Evolutionary conservation across 1,139 yeast species (phyloP).

Genomic region (Pichia sp.): DNA sequence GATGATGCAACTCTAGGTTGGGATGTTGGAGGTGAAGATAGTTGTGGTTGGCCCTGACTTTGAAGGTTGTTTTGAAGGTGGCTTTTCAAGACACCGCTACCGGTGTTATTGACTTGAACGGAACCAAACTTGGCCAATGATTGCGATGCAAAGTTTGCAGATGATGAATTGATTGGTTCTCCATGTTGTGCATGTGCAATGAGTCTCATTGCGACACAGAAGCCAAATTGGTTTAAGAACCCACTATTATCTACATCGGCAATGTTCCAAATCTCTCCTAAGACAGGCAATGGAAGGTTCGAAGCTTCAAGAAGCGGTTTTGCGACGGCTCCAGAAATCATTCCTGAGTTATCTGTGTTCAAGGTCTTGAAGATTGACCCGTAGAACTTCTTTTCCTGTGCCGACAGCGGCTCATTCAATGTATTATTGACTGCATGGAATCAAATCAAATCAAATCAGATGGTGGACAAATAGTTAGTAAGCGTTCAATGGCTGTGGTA

Average conservation of each 20-base stretch:
- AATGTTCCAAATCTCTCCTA: conserved; percentile 92
- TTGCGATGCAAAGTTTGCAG: conserved; percentile 57
- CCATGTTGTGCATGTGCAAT: conserved; percentile 87
- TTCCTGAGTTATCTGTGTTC: conserved; percentile 73
- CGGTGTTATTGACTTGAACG: conserved; percentile 24
- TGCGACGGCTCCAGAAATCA: conserved; percentile 89
- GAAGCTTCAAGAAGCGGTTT: conserved; percentile 79
- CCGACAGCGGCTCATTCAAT: conserved; percentile 41
- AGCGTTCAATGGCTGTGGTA: too few relatives aligned
- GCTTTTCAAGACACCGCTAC: conserved; percentile 14
- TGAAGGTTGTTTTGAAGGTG: conserved; percentile 9
- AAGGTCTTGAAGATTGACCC: conserved; percentile 70
- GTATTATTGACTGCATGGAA: conserved; percentile 12
- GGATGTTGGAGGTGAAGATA: not conserved
- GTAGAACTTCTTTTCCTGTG: conserved; percentile 71
- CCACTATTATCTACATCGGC: conserved; percentile 86
- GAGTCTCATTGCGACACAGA: conserved; percentile 79
- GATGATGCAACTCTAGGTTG: conserved; percentile 20
- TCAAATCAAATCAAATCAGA: too few relatives aligned
- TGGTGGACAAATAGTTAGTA: too few relatives aligned
- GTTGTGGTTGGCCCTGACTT: conserved; percentile 14
- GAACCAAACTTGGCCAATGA: conserved; percentile 50
- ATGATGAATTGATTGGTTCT: conserved; percentile 31
- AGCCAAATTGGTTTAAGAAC: conserved; percentile 72
- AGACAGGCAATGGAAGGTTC: conserved; percentile 66